These are phyloP conservation scores for Cutaneotrichosporon sp. DNA, from an alignment of 1,284 basidiomycete genomes.

Conservation along the genomic window DNA sequence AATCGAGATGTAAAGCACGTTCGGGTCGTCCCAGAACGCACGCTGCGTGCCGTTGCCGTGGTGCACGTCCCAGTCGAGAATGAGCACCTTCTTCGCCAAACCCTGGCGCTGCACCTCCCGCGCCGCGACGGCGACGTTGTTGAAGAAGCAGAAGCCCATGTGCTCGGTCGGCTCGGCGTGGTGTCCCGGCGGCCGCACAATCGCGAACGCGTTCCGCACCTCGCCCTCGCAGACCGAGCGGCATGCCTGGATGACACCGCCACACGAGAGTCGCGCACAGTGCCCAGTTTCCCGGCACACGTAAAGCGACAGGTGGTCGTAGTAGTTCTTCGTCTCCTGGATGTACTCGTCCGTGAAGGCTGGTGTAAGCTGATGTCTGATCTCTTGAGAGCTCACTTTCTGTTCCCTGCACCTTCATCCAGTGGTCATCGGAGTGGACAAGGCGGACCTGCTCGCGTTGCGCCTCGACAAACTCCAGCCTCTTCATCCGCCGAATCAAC, in stretches of 20 bases:
- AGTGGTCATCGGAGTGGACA: conserved; percentile 86
- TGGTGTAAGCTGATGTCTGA: conserved; percentile 50
- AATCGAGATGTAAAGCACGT: conserved; percentile 92
- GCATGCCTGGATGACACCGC: conserved; percentile 89
- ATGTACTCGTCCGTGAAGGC: conserved; percentile 73
- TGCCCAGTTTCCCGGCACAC: conserved; percentile 82
- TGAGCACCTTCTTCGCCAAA: conserved; percentile 75
- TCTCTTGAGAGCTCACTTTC: conserved; percentile 33
- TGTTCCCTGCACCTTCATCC: conserved; percentile 79
- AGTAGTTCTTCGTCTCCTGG: conserved; percentile 71
- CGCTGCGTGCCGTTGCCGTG: conserved; percentile 98
- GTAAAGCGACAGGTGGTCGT: conserved; percentile 88
- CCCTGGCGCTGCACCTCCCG: conserved; percentile 73
- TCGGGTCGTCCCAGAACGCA: conserved; percentile 88
- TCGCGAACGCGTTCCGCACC: conserved; percentile 87
- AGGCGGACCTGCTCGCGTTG: conserved; percentile 76
- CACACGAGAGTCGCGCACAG: conserved; percentile 85
- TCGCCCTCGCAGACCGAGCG: conserved; percentile 79
- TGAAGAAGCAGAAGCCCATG: conserved; percentile 99
- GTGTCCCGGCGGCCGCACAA: conserved; percentile 95
- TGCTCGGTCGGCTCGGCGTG: conserved; percentile 97
- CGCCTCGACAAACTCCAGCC: conserved; percentile 72
- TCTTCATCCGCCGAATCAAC: conserved; percentile 71
- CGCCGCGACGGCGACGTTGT: conserved; percentile 93
- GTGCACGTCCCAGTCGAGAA: conserved; percentile 98